Percentiles rank a stretch among this genome's conserved stretches.
phyloP scores from a whole-genome alignment of 1,284 basidiomycete species.

The Hypsizygus ulmarius region DNA sequence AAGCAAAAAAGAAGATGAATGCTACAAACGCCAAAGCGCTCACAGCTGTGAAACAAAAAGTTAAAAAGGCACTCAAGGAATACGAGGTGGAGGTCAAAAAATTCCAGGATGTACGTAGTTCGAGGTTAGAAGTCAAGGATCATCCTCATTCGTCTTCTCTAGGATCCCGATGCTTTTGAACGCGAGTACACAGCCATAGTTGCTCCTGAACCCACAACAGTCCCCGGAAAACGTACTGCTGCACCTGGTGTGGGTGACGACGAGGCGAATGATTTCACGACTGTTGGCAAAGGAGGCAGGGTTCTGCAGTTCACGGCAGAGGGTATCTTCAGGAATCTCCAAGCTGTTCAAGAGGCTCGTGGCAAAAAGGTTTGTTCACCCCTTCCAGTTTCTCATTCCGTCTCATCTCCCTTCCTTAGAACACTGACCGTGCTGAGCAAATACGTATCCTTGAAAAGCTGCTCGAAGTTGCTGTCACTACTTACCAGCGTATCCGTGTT shows the following conservation, averaged over 20 bases:
- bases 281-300: constrained; percentile 90
- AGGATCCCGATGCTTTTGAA: constrained; percentile 91
- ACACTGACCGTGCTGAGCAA: constrained; percentile 95
- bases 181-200: constrained; percentile 61
- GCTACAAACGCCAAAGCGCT: constrained; percentile 92
- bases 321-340: constrained; percentile 90
- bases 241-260: constrained; percentile 42
- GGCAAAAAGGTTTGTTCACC: constrained; percentile 80
- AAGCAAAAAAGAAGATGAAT: constrained; percentile 96
- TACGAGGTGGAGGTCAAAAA: constrained; percentile 80
- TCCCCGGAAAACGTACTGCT: constrained; percentile 17
- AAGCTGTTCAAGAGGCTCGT: constrained; percentile 90
- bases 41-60: constrained; percentile 96
- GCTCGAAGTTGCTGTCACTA: constrained; percentile 82
- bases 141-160: background rate
- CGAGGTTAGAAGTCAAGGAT: background rate
- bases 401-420: constrained; percentile 45
- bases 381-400: background rate
- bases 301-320: constrained; percentile 84
- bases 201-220: constrained; percentile 43
- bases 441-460: constrained; percentile 88
- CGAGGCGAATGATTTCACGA: constrained; percentile 78
- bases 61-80: constrained; percentile 91
- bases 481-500: constrained; percentile 94
- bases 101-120: constrained; percentile 68